Evolutionary conservation across 2,329 filamentous ascomycete genomes (phyloP).

Genomic region (Botryotinia convoluta): DNA sequence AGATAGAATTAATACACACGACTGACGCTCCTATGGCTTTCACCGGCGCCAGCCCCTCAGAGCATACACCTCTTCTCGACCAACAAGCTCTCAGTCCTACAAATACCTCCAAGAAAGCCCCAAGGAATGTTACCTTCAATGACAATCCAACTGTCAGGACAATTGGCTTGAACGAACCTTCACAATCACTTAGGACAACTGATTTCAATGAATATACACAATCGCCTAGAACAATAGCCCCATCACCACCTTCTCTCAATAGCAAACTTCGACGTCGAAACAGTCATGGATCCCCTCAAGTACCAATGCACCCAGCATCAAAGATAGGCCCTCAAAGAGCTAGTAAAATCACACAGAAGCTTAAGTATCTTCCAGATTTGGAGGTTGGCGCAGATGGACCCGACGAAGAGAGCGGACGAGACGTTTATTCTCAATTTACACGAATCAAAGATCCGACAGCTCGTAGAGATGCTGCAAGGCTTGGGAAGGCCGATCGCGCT

Average conservation of each 20-base stretch:
- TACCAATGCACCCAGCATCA: constrained; percentile 40
- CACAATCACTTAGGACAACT: constrained; percentile 49
- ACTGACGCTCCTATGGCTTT: constrained; percentile 14
- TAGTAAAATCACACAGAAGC: constrained; percentile 92
- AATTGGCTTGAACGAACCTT: constrained; percentile 44
- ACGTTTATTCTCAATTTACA: constrained; percentile 97
- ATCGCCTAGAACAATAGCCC: constrained; percentile 27
- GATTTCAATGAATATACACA: constrained; percentile 37
- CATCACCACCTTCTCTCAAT: constrained; percentile 65
- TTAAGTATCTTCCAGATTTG: constrained; percentile 93
- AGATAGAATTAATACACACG: background rate
- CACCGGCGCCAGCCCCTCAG: constrained; percentile 12
- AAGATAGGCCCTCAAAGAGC: constrained; percentile 95
- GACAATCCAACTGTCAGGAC: constrained; percentile 63
- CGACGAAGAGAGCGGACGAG: constrained; percentile 88
- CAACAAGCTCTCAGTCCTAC: constrained; percentile 4
- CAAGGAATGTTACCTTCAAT: constrained; percentile 72
- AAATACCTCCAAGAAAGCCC: constrained; percentile 7
- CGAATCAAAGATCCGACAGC: constrained; percentile 96
- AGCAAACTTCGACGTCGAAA: constrained; percentile 84
- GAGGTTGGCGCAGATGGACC: constrained; percentile 71
- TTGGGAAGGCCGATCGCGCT: constrained; percentile 91
- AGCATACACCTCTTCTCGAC: constrained; percentile 17
- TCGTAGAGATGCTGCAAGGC: constrained; percentile 80
- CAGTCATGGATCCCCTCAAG: constrained; percentile 61